Evolutionary conservation across 805 yeast species (phyloP).

Genomic region (Zygosaccharomyces bailii): DNA sequence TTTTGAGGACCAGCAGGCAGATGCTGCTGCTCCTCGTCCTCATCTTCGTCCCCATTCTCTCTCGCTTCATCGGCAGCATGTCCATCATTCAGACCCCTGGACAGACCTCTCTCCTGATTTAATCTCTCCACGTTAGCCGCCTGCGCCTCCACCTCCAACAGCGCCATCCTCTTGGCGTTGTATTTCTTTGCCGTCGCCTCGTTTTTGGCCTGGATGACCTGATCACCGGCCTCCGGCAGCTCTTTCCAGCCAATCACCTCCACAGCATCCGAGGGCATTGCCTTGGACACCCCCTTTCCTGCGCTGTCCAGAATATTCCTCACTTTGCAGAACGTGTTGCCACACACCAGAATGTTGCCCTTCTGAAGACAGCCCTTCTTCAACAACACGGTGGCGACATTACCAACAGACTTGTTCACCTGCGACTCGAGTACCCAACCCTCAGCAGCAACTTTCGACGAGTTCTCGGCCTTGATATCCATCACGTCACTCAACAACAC

Average conservation of each 20-base stretch:
- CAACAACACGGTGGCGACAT: slow-evolving; percentile 79
- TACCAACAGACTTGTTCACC: slow-evolving; percentile 77
- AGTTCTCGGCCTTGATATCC: slow-evolving; percentile 63
- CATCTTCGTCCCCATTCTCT: slow-evolving; percentile 32
- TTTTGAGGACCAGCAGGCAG: slow-evolving; percentile 27
- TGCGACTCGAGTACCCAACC: slow-evolving; percentile 91
- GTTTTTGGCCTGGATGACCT: slow-evolving; percentile 67
- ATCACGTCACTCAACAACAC: slow-evolving; percentile 78
- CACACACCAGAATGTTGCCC: slow-evolving; percentile 79
- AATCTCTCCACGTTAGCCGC: slow-evolving; percentile 63
- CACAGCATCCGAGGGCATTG: slow-evolving; percentile 86
- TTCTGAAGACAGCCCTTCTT: slow-evolving; percentile 70
- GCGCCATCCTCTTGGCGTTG: slow-evolving; percentile 57
- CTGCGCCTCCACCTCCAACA: slow-evolving; percentile 57
- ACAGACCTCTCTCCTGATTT: slow-evolving; percentile 60
- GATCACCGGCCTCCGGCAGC: slow-evolving; percentile 87
- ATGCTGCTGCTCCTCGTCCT: slow-evolving; percentile 26
- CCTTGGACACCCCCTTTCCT: slow-evolving; percentile 59
- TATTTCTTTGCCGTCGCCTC: slow-evolving; percentile 78
- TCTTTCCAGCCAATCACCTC: slow-evolving; percentile 94
- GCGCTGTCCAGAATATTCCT: slow-evolving; percentile 71
- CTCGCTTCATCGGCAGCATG: too few species aligned
- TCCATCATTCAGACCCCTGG: slow-evolving; percentile 52
- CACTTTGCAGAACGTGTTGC: slow-evolving; percentile 81
- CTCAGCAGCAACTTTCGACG: slow-evolving; percentile 49